Evolutionary conservation across 1,284 basidiomycete genomes (phyloP).

Genomic region (Microbotryum intermedium): DNA sequence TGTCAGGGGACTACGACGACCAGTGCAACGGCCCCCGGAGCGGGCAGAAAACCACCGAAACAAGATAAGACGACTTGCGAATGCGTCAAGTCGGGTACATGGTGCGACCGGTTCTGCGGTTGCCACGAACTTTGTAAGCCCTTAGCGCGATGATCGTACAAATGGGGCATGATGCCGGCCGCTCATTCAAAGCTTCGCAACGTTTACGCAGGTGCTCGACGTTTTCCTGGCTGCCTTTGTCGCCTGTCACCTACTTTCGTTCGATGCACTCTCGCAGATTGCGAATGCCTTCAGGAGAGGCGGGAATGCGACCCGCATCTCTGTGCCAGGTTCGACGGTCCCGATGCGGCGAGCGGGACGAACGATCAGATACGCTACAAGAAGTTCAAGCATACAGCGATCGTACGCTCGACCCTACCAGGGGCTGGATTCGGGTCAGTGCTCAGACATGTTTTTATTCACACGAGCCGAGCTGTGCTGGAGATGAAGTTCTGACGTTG

Average conservation of each 20-base stretch:
- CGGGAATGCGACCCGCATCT: conserved; percentile 8
- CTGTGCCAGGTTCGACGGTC: not conserved
- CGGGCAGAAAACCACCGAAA: too few relatives aligned
- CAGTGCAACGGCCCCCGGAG: too few relatives aligned
- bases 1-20: not conserved
- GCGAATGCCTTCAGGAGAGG: not conserved
- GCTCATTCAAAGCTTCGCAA: not conserved
- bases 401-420: not conserved
- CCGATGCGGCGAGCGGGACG: not conserved
- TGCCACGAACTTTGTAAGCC: conserved; percentile 4
- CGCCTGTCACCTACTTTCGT: not conserved
- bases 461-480: too few relatives aligned
- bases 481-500: too few relatives aligned
- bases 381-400: not conserved
- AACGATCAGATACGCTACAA: not conserved
- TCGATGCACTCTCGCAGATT: too few relatives aligned
- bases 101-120: conserved; percentile 8
- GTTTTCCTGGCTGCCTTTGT: not conserved
- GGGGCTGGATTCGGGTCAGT: conserved; percentile 6
- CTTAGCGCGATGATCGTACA: not conserved
- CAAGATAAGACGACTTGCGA: not conserved
- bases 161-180: too few relatives aligned
- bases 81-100: not conserved
- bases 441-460: too few relatives aligned
- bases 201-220: not conserved